A percentile compares a stretch with the other conserved stretches of the same genome.
These are phyloP conservation scores for Allodekkera sacchari DNA, from an alignment of 805 yeast species.

Conservation along the genomic window DNA sequence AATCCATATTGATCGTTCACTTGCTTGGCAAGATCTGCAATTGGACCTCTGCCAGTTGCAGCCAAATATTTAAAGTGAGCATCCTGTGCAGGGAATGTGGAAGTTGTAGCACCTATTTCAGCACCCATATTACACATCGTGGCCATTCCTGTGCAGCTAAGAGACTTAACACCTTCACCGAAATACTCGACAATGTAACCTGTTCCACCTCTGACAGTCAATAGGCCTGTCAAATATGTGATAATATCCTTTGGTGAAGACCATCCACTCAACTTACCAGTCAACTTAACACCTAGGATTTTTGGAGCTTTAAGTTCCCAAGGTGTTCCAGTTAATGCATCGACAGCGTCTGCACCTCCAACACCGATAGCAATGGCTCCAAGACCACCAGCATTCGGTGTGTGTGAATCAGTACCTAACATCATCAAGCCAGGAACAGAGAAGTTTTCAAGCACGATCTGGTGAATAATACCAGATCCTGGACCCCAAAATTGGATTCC, in stretches of 20 bases:
- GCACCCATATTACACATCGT: slow-evolving; percentile 99
- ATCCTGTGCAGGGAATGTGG: slow-evolving; percentile 93
- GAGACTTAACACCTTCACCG: slow-evolving; percentile 88
- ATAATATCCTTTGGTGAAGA: slow-evolving; percentile 95
- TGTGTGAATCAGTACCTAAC: slow-evolving; percentile 96
- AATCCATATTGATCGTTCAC: slow-evolving; percentile 54
- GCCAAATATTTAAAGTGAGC: slow-evolving; percentile 80
- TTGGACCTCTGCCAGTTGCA: slow-evolving; percentile 79
- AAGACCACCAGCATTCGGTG: slow-evolving; percentile 97
- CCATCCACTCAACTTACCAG: slow-evolving; percentile 92
- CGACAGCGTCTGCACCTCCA: slow-evolving; percentile 99
- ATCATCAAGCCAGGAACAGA: slow-evolving; percentile 96
- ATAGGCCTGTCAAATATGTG: slow-evolving; percentile 84
- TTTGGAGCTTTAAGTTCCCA: slow-evolving; percentile 99
- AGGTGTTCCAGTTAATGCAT: slow-evolving; percentile 86
- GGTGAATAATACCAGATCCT: slow-evolving; percentile 97
- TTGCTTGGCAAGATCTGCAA: slow-evolving; percentile 70
- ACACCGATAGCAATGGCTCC: slow-evolving; percentile 98
- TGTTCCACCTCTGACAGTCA: slow-evolving; percentile 97
- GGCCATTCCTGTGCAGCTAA: slow-evolving; percentile 98
- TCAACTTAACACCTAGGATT: slow-evolving; percentile 87
- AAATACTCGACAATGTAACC: slow-evolving; percentile 94
- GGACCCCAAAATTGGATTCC: slow-evolving; percentile 99
- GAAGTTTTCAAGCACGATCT: slow-evolving; percentile 91
- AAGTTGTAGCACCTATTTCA: slow-evolving; percentile 97